These are phyloP conservation scores for Lepidium aucheri DNA, from an alignment of 345 rosid species.

Conservation along the genomic window DNA sequence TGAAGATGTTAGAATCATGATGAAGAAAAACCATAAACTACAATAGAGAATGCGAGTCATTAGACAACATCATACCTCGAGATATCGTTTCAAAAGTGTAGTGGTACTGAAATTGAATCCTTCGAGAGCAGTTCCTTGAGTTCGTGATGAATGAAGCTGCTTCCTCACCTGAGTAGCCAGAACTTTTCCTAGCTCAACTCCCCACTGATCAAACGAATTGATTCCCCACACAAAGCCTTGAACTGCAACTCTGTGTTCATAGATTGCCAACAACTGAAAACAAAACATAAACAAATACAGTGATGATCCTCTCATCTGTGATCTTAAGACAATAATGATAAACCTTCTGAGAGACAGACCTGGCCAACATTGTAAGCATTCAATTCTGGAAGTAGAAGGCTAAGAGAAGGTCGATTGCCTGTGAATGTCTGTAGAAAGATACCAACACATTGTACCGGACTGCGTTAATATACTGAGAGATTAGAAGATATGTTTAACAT, in stretches of 20 bases:
- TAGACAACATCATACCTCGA: slow-evolving; percentile 44
- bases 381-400: slow-evolving; percentile 78
- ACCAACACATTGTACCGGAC: not conserved
- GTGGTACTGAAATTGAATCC: slow-evolving; percentile 92
- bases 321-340: not conserved
- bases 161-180: slow-evolving; percentile 88
- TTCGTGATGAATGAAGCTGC: slow-evolving; percentile 74
- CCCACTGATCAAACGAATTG: slow-evolving; percentile 99
- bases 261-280: slow-evolving; percentile 74
- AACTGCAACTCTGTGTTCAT: slow-evolving; percentile 92
- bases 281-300: not conserved
- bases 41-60: not conserved
- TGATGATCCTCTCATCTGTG: not conserved
- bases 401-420: slow-evolving; percentile 89
- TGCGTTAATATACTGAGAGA: not conserved
- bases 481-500: not conserved
- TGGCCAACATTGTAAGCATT: slow-evolving; percentile 77
- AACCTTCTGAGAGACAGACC: slow-evolving; percentile 30
- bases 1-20: not conserved
- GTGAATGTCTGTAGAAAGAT: slow-evolving; percentile 57
- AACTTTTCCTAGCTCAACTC: slow-evolving; percentile 98
- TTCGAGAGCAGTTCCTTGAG: slow-evolving; percentile 48
- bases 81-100: slow-evolving; percentile 56
- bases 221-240: slow-evolving; percentile 97
- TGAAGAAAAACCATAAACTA: not conserved